These are phyloP conservation scores for Aplosporella prunicola DNA, from an alignment of 2,329 filamentous ascomycete genomes.

Conservation along the genomic window DNA sequence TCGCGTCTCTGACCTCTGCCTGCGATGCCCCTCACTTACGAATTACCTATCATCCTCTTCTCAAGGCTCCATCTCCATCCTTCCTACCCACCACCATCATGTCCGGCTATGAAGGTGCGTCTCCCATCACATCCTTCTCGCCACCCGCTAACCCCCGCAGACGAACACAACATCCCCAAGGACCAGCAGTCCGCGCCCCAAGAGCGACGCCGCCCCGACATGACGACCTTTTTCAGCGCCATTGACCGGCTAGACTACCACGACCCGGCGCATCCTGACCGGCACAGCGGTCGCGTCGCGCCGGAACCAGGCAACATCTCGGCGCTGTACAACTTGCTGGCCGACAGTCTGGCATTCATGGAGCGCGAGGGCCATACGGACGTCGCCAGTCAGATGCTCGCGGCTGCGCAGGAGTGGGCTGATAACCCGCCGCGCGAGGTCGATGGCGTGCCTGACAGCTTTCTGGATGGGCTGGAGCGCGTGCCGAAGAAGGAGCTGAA, in stretches of 20 bases:
- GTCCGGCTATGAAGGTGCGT: slow-evolving; percentile 48
- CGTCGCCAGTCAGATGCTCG: slow-evolving; percentile 34
- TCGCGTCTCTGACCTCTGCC: no score
- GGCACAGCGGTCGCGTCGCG: slow-evolving; percentile 47
- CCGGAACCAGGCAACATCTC: slow-evolving; percentile 53
- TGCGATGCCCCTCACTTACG: no score
- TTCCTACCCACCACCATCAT: slow-evolving; percentile 53
- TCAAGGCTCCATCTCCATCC: slow-evolving; percentile 2
- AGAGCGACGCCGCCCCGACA: slow-evolving; percentile 48
- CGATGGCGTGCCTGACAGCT: slow-evolving; percentile 52
- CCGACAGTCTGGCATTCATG: slow-evolving; percentile 53
- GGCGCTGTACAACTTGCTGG: slow-evolving; percentile 50
- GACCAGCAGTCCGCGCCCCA: slow-evolving; percentile 22
- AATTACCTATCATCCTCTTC: no score
- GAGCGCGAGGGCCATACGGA: slow-evolving; percentile 30
- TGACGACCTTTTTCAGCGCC: slow-evolving; percentile 55
- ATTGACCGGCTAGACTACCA: slow-evolving; percentile 50
- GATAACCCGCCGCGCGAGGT: slow-evolving; percentile 52
- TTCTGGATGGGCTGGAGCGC: slow-evolving; percentile 51
- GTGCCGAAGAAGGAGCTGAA: slow-evolving; percentile 48
- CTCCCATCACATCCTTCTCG: slow-evolving; percentile 7
- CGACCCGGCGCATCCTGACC: slow-evolving; percentile 36
- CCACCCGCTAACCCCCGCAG: slow-evolving; percentile 21
- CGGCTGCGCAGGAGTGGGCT: slow-evolving; percentile 44
- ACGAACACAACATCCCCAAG: slow-evolving; percentile 40